Conservation (phyloP, 1,284 basidiomycete species). For the Blastosporella zonata region DNA sequence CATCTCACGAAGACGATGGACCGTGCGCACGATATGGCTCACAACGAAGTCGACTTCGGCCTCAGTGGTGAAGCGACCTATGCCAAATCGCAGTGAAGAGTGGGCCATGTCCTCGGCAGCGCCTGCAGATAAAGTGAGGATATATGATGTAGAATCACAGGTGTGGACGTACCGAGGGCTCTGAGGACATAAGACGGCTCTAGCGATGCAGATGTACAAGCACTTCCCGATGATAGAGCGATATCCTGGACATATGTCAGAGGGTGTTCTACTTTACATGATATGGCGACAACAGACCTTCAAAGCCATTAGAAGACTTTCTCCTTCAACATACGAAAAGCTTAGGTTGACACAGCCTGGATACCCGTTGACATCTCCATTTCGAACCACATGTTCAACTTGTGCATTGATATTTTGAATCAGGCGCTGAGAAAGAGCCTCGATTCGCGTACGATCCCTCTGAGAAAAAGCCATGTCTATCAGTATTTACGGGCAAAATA, state of each 20-base stretch:
- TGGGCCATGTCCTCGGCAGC: conserved; percentile 99
- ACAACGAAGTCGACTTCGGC: conserved; percentile 96
- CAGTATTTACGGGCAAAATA: conserved; percentile 18
- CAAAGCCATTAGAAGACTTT: conserved; percentile 96
- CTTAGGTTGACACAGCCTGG: conserved; percentile 94
- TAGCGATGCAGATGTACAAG: conserved; percentile 96
- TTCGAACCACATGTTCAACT: conserved; percentile 90
- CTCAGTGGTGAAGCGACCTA: conserved; percentile 98
- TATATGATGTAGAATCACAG: not conserved
- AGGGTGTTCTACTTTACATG: conserved; percentile 3
- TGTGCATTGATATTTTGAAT: conserved; percentile 79
- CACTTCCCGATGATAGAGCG: conserved; percentile 95
- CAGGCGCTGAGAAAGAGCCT: conserved; percentile 78
- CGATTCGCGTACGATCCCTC: conserved; percentile 84
- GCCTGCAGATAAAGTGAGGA: conserved; percentile 39
- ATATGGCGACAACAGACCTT: conserved; percentile 63
- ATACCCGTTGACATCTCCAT: conserved; percentile 88
- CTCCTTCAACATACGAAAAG: conserved; percentile 97
- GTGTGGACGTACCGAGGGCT: conserved; percentile 67
- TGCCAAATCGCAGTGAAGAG: conserved; percentile 95
- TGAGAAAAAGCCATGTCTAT: conserved; percentile 33
- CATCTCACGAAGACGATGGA: conserved; percentile 55
- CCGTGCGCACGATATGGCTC: conserved; percentile 84
- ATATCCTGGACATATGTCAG: conserved; percentile 64
- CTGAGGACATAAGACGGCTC: conserved; percentile 98